Evolutionary conservation across 805 yeast species (phyloP).

Genomic region (Lipomyces lipofer): DNA sequence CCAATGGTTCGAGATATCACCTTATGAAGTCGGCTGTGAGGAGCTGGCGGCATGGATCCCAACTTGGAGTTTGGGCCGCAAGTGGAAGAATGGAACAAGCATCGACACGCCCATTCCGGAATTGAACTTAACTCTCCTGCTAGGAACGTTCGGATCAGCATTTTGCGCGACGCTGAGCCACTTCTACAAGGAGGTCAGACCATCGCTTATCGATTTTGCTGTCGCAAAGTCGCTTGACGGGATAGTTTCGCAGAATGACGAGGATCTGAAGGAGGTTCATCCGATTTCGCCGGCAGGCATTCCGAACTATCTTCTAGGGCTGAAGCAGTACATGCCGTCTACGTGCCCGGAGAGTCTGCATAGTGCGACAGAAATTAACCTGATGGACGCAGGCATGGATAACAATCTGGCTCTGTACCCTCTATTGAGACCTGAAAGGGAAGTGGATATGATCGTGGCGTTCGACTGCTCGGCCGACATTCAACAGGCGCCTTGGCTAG

Average conservation of each 20-base stretch:
- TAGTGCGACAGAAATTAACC: conserved; percentile 12
- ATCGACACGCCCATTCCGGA: conserved; percentile 28
- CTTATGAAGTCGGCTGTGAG: conserved; percentile 35
- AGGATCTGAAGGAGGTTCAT: conserved; percentile 30
- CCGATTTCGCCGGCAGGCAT: conserved; percentile 32
- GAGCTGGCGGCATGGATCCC: conserved; percentile 35
- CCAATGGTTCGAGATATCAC: conserved; percentile 35
- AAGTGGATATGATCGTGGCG: conserved; percentile 59
- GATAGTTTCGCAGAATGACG: conserved; percentile 26
- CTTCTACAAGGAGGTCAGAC: conserved; percentile 32
- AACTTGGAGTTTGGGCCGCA: conserved; percentile 33
- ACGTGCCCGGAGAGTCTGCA: conserved; percentile 29
- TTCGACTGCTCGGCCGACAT: conserved; percentile 54
- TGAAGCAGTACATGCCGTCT: conserved; percentile 17
- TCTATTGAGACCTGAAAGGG: conserved; percentile 55
- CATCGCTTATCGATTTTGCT: conserved; percentile 19
- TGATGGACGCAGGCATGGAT: conserved; percentile 36
- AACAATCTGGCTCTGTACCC: conserved; percentile 50
- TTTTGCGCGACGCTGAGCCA: conserved; percentile 34
- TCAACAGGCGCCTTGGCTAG: conserved; percentile 33
- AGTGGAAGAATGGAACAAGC: conserved; percentile 26
- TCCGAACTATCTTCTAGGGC: conserved; percentile 32
- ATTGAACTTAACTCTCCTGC: conserved; percentile 25
- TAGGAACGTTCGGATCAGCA: conserved; percentile 35
- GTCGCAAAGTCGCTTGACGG: conserved; percentile 19